Base-by-base conservation (phyloP, 2,329 filamentous ascomycete genomes). In the Botryotinia convoluta region DNA sequence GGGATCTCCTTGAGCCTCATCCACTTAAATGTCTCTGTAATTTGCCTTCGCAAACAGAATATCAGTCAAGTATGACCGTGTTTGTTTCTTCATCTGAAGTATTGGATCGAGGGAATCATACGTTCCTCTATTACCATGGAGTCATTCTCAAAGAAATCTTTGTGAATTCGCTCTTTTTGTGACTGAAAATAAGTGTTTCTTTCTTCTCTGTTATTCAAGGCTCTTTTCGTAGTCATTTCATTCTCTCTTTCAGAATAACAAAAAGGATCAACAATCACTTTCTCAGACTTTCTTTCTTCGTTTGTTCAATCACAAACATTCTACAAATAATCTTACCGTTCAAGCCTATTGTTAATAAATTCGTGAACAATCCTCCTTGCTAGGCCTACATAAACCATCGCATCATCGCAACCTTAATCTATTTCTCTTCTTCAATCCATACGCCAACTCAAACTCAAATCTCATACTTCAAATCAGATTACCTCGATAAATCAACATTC, bases 51-150 rank as follows among this genome's bases (percentile, higher is more conserved):
- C 45, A 54, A 67, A 54, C 42, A 35, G 29, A 48, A 48, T 26
- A 16, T 12, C 29, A 20, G 39, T 45, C 68, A 70, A 70, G 68
- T 62, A 14, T 70, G 57, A 5, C 42, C 26, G 39, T 63, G 29
- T 45, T 39, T 71, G 14, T 51, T 45, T 39, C 69, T 51, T 35
- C 26, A 29, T 64, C 69, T 22, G 44, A 68, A 68, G 48, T 68
- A 57, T 57, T 26, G n/a, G 18, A 57, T 57, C 2, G 32, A 51
- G 32, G n/a, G 45, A 54, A 54, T 68, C 64, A 68, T 54, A 68
- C 35, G 22, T 54, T 29, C 1, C 16, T 51, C 29, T 29, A 44
- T 12, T 48, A 37, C 22, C 10, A 48, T 65, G 20, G 29, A n/a
- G 20, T 48, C 29, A 65, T 10, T 7, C n/a, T 9, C 29, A 18